Evolutionary conservation across 805 yeast species (phyloP), one percentile per base, ranked within the genome.

Genomic region (Ogataea nonfermentans): DNA sequence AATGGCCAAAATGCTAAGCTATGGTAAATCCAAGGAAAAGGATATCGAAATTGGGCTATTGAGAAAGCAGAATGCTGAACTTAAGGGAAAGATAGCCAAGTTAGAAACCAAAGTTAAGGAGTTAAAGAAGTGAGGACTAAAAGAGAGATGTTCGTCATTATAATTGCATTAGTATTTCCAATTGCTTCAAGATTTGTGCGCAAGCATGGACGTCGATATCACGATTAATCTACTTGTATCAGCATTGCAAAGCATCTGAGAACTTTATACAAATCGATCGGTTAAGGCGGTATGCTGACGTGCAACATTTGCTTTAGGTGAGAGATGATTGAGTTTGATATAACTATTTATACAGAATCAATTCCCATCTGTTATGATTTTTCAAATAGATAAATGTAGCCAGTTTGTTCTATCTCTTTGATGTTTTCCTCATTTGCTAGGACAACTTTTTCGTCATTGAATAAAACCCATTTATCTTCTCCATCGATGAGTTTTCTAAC

Each of bases 381-480:
- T 29, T 34, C 53, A 49, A 70, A 74, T 8, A 76, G 35, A 47
- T 75, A 77, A 7, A 77, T 57, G 53, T 76, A 76, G 2, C 77
- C 79, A 40, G 65, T 67, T 10, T 57, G 61, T 39, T 63, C 68
- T 29, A 74, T 61, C 40, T 76, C 81, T 4, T 62, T 61, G 15
- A 73, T 40, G 37, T 58, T 63, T 9, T 59, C 63, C 2, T 63
- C 70, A 14, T 70, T 76, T 24, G 78, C 74, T 9, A 67, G 53
- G 7, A 84, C 91, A 3, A 89, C 95, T 61, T 87, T 88, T 52
- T 89, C 97, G 57, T 89, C 97, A 56, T 89, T 89, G 65, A 79
- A 90, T 29, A 89, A 66, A 2, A 83, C 81, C 95, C 95, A 88
- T 37, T 68, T 65, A 9, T 47, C 56, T 37, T 52, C 58, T 2